These are phyloP conservation scores for Sechiopsis laciniata DNA, from an alignment of 306 rosid genomes.

Conservation along the genomic window DNA sequence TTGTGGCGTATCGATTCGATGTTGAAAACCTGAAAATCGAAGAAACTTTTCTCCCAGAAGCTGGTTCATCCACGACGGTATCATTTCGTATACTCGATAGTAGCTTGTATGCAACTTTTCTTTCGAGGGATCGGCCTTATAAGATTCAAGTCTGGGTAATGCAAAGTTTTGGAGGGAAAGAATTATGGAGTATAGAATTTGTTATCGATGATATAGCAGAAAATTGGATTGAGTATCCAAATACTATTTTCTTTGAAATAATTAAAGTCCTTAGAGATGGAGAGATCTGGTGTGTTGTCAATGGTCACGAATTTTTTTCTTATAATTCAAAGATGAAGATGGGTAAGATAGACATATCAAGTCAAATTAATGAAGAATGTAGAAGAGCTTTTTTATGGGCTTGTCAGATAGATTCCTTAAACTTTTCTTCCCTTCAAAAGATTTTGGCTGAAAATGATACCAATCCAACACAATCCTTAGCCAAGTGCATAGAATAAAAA, in stretches of 20 bases:
- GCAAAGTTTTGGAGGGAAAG: not conserved
- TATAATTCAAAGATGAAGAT: not conserved
- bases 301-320: too few relatives aligned
- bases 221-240: not conserved
- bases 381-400: not conserved
- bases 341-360: not conserved
- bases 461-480: too few relatives aligned
- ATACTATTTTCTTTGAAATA: not conserved
- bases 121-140: too few relatives aligned
- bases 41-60: not conserved
- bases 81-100: not conserved
- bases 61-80: not conserved
- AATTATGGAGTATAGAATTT: too few relatives aligned
- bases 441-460: not conserved
- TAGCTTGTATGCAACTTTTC: not conserved
- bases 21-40: not conserved
- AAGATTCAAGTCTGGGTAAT: not conserved
- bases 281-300: not conserved
- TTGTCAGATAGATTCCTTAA: not conserved
- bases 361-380: not conserved
- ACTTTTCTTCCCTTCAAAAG: not conserved
- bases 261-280: not conserved
- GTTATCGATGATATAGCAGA: not conserved
- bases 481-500: too few relatives aligned
- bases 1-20: not conserved